These are phyloP conservation scores for Diaporthe velutina DNA, from an alignment of 2,329 filamentous ascomycete species.

Conservation along the genomic window DNA sequence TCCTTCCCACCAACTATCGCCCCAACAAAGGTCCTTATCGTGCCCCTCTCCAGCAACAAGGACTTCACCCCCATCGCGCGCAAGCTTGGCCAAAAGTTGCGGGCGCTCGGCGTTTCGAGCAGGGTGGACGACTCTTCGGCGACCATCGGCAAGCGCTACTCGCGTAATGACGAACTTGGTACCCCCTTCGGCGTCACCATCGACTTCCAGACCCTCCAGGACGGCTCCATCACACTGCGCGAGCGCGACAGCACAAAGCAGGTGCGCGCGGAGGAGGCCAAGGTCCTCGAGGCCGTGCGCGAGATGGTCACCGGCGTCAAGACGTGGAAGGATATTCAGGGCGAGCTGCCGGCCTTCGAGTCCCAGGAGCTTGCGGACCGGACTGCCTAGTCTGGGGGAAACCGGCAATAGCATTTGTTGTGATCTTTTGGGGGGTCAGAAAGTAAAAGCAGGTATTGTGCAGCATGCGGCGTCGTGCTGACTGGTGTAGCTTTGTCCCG, in stretches of 20 bases:
- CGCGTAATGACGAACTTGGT: conserved; percentile 94
- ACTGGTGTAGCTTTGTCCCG: background rate
- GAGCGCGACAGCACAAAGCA: conserved; percentile 93
- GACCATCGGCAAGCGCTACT: conserved; percentile 94
- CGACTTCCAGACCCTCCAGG: conserved; percentile 94
- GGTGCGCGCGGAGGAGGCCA: conserved; percentile 85
- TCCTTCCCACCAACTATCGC: conserved; percentile 76
- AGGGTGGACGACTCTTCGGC: conserved; percentile 91
- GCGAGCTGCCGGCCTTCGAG: conserved; percentile 86
- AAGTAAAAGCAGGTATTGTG: background rate
- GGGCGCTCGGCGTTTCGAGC: conserved; percentile 82
- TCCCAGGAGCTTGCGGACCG: conserved; percentile 73
- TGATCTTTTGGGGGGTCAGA: background rate
- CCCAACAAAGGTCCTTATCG: conserved; percentile 95
- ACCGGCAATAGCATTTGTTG: background rate
- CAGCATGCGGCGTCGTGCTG: conserved; percentile 2
- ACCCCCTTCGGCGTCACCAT: conserved; percentile 95
- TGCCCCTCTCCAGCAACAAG: conserved; percentile 85
- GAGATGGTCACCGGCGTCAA: conserved; percentile 63
- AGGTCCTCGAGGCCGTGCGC: conserved; percentile 81
- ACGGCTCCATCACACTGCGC: conserved; percentile 86
- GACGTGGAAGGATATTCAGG: conserved; percentile 77
- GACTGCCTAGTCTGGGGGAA: background rate
- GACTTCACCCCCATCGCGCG: conserved; percentile 84
- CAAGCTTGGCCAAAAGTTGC: conserved; percentile 80